Percentiles rank a stretch among this genome's conserved stretches.
phyloP scores from a whole-genome alignment of 176 grass and related monocot species.

The Carex littledalei region DNA sequence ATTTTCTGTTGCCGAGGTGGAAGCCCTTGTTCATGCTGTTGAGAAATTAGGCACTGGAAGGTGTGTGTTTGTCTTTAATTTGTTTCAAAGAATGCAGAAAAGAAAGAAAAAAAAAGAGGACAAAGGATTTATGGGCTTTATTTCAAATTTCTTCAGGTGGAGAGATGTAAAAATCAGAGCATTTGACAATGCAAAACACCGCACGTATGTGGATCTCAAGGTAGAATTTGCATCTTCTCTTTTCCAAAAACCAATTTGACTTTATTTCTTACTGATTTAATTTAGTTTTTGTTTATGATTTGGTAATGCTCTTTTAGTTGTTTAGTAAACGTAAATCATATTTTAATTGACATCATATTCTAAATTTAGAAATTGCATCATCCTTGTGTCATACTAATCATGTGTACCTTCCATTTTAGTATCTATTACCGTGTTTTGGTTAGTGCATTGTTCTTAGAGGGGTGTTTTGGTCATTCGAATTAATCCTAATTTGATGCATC shows the following conservation, averaged over 20 bases:
- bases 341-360: constrained; percentile 10
- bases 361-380: too few species aligned
- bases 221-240: constrained; percentile 11
- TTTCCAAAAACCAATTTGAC: not conserved
- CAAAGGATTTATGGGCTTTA: constrained; percentile 26
- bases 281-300: constrained; percentile 6
- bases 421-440: too few species aligned
- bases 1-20: constrained; percentile 90
- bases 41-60: constrained; percentile 99
- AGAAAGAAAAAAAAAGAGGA: not conserved
- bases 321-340: not conserved
- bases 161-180: constrained; percentile 93
- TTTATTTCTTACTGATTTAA: not conserved
- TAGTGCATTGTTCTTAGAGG: too few species aligned
- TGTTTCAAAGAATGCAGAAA: not conserved
- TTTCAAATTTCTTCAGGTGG: constrained; percentile 56
- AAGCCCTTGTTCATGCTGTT: constrained; percentile 88
- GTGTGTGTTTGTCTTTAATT: constrained; percentile 29
- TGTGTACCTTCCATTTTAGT: too few species aligned
- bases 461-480: too few species aligned
- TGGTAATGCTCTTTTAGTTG: not conserved
- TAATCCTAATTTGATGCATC: too few species aligned
- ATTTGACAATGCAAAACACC: constrained; percentile 91
- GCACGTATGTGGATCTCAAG: constrained; percentile 98
- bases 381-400: too few species aligned